Conservation (phyloP, 805 yeast genomes). For the Candida tammaniensis region DNA sequence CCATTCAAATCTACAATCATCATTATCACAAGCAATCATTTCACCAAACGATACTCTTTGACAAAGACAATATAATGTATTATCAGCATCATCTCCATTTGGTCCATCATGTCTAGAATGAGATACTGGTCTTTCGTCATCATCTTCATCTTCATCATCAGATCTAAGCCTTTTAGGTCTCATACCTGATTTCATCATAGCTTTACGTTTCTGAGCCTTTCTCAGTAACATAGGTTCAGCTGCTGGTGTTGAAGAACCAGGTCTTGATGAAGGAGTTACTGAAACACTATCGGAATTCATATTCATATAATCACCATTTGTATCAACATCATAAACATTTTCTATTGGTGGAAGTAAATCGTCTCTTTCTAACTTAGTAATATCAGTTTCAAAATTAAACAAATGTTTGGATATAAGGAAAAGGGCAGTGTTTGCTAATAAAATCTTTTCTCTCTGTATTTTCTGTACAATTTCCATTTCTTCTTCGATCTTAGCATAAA, state of each 20-base stretch:
- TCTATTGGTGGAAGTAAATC: conserved; percentile 67
- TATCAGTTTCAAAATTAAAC: conserved; percentile 67
- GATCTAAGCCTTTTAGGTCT: conserved; percentile 22
- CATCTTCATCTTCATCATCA: conserved; percentile 23
- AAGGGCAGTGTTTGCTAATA: conserved; percentile 80
- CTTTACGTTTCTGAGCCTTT: conserved; percentile 27
- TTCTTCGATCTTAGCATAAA: conserved; percentile 63
- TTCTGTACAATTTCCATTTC: conserved; percentile 59
- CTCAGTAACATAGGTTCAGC: conserved; percentile 15
- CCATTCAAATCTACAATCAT: conserved; percentile 88
- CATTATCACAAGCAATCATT: conserved; percentile 96
- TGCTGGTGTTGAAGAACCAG: conserved; percentile 14
- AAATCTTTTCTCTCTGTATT: conserved; percentile 74
- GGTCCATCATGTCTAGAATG: conserved; percentile 18
- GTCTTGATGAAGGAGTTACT: conserved; percentile 31
- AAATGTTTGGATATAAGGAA: conserved; percentile 75
- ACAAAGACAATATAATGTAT: conserved; percentile 76
- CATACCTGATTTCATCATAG: conserved; percentile 15
- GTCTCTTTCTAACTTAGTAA: conserved; percentile 71
- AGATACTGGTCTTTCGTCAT: conserved; percentile 16
- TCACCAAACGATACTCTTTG: conserved; percentile 94
- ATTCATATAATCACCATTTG: conserved; percentile 9
- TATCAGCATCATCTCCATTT: conserved; percentile 43
- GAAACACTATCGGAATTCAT: conserved; percentile 24
- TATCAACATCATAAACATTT: conserved; percentile 21